Conservation (phyloP, 2,329 filamentous ascomycete species). For the Cladosporium sp. region DNA sequence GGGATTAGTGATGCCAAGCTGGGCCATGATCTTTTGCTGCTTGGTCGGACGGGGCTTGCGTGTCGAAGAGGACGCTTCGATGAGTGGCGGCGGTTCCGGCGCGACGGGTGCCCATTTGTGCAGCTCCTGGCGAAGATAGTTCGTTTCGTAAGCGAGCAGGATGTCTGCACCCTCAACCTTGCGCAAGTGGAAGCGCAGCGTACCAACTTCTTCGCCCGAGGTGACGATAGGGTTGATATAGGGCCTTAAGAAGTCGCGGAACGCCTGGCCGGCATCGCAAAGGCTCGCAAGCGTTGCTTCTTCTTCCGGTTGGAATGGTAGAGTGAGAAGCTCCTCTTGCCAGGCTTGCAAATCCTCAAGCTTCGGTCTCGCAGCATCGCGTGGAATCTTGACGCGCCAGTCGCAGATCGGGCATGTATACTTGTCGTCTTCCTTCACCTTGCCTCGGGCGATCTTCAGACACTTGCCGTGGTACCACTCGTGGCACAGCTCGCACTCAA, state of each 20-base stretch:
- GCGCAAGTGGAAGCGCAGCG: constrained; percentile 87
- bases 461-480: constrained; percentile 99
- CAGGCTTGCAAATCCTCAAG: constrained; percentile 80
- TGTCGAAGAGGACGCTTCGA: constrained; percentile 83
- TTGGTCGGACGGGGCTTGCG: constrained; percentile 95
- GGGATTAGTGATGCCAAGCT: constrained; percentile 81
- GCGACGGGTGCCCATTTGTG: constrained; percentile 94
- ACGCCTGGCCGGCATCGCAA: constrained; percentile 74
- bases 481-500: constrained; percentile 95
- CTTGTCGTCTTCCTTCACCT: constrained; percentile 97
- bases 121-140: constrained; percentile 91
- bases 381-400: constrained; percentile 92
- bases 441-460: constrained; percentile 92
- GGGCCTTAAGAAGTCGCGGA: constrained; percentile 72
- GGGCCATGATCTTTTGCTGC: constrained; percentile 86
- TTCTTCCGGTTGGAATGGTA: constrained; percentile 91
- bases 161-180: constrained; percentile 98
- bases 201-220: constrained; percentile 79
- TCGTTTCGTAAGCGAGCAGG: constrained; percentile 85
- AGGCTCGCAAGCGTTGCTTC: constrained; percentile 81
- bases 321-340: constrained; percentile 68
- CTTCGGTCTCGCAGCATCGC: constrained; percentile 91
- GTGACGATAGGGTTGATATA: constrained; percentile 72
- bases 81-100: constrained; percentile 73
- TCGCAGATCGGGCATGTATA: constrained; percentile 98